phyloP scores from a whole-genome alignment of 345 rosid species.

The Kandelia obovata region DNA sequence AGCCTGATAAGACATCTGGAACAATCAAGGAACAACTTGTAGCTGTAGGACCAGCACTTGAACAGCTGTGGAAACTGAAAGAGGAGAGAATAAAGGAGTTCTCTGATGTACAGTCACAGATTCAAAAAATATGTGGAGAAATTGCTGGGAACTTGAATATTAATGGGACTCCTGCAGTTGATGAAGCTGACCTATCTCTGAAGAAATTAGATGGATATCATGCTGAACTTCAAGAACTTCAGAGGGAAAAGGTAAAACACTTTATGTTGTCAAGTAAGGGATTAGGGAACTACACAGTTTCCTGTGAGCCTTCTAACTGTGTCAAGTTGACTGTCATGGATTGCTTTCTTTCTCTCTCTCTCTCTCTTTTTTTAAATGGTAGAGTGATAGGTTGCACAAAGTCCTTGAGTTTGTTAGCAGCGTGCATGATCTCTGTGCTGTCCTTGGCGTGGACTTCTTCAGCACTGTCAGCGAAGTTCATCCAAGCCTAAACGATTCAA shows the following conservation, averaged over 20 bases:
- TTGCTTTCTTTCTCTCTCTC: neutral
- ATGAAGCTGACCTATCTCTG: constrained; percentile 76
- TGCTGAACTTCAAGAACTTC: constrained; percentile 75
- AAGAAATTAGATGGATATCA: constrained; percentile 79
- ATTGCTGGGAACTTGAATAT: constrained; percentile 61
- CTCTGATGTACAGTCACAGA: constrained; percentile 76
- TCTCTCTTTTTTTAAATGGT: constrained; percentile 17
- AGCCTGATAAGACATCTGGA: constrained; percentile 76
- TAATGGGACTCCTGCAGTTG: constrained; percentile 54
- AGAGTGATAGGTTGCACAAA: constrained; percentile 87
- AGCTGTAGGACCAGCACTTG: constrained; percentile 85
- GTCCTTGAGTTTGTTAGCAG: constrained; percentile 86
- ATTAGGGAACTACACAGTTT: neutral
- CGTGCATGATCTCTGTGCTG: constrained; percentile 89
- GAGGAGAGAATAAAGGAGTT: constrained; percentile 78
- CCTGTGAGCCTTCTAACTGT: neutral
- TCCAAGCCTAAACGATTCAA: constrained; percentile 81
- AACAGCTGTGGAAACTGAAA: constrained; percentile 86
- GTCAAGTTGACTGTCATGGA: constrained; percentile 6
- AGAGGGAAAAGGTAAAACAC: constrained; percentile 74
- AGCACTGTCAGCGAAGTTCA: constrained; percentile 80
- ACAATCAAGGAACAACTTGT: constrained; percentile 96
- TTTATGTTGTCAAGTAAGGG: neutral
- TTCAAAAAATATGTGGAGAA: constrained; percentile 85
- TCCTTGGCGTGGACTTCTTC: constrained; percentile 84